A percentile compares a stretch with the other conserved stretches of the same genome.
phyloP scores from a whole-genome alignment of 2,329 filamentous ascomycete species.

The Ophiostoma sp. region DNA sequence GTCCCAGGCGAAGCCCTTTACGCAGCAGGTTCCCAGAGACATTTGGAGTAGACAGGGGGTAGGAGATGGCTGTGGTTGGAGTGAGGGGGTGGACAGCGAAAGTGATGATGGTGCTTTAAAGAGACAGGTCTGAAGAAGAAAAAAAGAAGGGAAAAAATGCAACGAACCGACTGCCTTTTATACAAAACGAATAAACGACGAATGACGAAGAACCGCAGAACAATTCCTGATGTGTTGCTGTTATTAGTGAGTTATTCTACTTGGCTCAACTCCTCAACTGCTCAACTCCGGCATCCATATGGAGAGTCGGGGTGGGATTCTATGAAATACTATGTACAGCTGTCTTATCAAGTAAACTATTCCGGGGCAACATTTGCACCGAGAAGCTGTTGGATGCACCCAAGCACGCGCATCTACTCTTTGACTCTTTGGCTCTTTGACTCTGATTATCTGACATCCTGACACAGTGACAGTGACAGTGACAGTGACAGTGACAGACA shows the following conservation, averaged over 20 bases:
- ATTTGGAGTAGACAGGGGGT: slow-evolving; percentile 8
- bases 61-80: not conserved
- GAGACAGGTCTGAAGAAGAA: not conserved
- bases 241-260: not conserved
- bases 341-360: not conserved
- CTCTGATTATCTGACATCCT: not conserved
- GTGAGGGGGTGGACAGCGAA: not conserved
- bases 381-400: not conserved
- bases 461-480: not conserved
- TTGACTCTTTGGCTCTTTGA: too few species aligned
- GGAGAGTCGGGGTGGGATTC: not conserved
- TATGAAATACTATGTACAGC: not conserved
- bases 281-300: not conserved
- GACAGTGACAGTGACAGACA: not conserved
- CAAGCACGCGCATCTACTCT: not conserved
- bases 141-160: not conserved
- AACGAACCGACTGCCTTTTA: not conserved
- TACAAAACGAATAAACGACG: not conserved
- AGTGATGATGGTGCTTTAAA: not conserved
- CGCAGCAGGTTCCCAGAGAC: slow-evolving; percentile 32
- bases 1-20: slow-evolving; percentile 38
- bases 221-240: not conserved
- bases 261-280: slow-evolving; percentile 4
- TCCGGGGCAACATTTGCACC: not conserved
- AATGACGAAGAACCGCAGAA: not conserved